Percentiles rank a stretch among this genome's conserved stretches.
These are phyloP conservation scores for Prunella vulgaris DNA, from an alignment of 257 asterid species.

Conservation along the genomic window DNA sequence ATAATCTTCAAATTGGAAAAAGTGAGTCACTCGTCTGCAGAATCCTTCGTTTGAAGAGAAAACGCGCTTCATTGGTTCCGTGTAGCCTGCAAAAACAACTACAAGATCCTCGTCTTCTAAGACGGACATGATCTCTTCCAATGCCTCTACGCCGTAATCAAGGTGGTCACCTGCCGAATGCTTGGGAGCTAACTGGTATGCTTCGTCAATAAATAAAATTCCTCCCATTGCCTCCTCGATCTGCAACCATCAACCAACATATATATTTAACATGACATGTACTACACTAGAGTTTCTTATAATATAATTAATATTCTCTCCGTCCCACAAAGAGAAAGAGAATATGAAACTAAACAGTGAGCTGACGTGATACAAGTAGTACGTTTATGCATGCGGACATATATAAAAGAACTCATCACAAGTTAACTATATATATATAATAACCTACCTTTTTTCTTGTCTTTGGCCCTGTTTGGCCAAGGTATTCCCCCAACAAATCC, in stretches of 20 bases:
- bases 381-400: no score
- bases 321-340: no score
- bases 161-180: slow-evolving; percentile 37
- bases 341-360: no score
- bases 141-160: slow-evolving; percentile 74
- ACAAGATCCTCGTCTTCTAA: slow-evolving; percentile 74
- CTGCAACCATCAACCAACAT: slow-evolving; percentile 26
- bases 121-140: slow-evolving; percentile 91
- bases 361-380: no score
- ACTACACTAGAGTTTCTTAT: no score
- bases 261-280: no score
- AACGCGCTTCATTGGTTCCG: slow-evolving; percentile 83
- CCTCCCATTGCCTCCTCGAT: slow-evolving; percentile 92
- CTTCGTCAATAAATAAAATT: slow-evolving; percentile 76
- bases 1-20: slow-evolving; percentile 62
- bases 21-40: slow-evolving; percentile 77
- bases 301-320: no score
- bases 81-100: slow-evolving; percentile 84
- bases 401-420: no score
- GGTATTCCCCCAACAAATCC: slow-evolving; percentile 76
- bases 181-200: slow-evolving; percentile 58
- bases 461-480: slow-evolving; percentile 87
- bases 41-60: slow-evolving; percentile 79
- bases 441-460: slow-evolving; percentile 70
- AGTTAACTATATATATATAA: no score